Percentiles rank a stretch among this genome's conserved stretches.
Evolutionary conservation across 345 rosid species (phyloP).

Genomic region (Moricandia arvensis): DNA sequence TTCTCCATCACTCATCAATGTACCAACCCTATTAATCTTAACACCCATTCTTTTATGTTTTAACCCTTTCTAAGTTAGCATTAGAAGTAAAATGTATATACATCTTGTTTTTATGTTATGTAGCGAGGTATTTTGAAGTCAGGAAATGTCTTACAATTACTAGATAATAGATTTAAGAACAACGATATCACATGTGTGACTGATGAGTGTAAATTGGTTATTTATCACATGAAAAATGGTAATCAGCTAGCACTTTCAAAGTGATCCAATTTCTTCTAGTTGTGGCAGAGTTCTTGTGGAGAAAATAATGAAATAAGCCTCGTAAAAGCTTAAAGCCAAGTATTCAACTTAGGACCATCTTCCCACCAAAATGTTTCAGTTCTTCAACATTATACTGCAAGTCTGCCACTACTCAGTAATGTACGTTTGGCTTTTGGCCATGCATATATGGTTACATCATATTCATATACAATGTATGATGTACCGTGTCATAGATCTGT

Average conservation of each 20-base stretch:
- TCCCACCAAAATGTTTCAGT: slow-evolving; percentile 15
- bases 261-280: background rate
- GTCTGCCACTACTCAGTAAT: background rate
- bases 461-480: background rate
- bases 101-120: background rate
- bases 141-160: background rate
- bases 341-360: slow-evolving; percentile 9
- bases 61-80: background rate
- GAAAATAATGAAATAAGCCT: slow-evolving; percentile 6
- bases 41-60: background rate
- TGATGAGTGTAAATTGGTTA: background rate
- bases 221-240: background rate
- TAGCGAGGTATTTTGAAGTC: background rate
- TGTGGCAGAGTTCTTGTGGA: background rate
- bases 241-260: background rate
- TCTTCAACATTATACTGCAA: slow-evolving; percentile 13
- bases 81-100: background rate
- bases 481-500: background rate
- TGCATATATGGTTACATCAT: background rate
- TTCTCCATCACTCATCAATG: background rate
- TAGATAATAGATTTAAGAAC: background rate
- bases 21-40: slow-evolving; percentile 18
- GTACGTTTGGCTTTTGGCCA: slow-evolving; percentile 8
- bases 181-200: background rate
- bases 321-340: background rate